These are phyloP conservation scores for Lactifluus piperatus DNA, from an alignment of 768 basidiomycete species.

Conservation along the genomic window DNA sequence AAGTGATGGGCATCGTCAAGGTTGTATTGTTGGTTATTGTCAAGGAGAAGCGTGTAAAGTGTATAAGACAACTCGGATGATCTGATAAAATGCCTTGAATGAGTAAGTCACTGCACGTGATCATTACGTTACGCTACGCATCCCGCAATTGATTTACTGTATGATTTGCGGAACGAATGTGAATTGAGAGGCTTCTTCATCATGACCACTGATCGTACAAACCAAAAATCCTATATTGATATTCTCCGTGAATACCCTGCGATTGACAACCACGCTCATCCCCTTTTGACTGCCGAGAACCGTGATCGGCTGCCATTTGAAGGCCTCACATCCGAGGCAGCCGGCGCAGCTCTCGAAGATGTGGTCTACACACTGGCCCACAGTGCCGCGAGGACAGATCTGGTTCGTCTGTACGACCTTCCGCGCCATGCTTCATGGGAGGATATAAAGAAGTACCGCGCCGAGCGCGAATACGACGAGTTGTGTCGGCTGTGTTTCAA, in stretches of 20 bases:
- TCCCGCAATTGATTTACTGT: no score
- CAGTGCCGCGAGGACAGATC: conserved; percentile 46
- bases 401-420: conserved; percentile 42
- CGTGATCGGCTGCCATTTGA: conserved; percentile 48
- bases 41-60: background rate
- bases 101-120: no score
- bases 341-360: conserved; percentile 44
- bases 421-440: conserved; percentile 43
- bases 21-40: background rate
- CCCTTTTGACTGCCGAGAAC: conserved; percentile 43
- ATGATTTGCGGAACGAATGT: background rate
- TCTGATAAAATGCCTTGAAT: conserved; percentile 15
- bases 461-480: conserved; percentile 39
- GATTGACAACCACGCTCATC: conserved; percentile 78
- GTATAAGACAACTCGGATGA: no score
- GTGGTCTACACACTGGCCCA: conserved; percentile 49
- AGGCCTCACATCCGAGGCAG: conserved; percentile 57
- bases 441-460: conserved; percentile 42
- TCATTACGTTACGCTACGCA: no score
- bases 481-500: conserved; percentile 50
- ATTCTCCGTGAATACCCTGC: conserved; percentile 35
- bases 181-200: background rate
- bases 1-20: conserved; percentile 50
- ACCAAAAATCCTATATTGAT: background rate
- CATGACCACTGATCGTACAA: background rate